phyloP scores from a whole-genome alignment of 2,329 filamentous ascomycete genomes.

The Cercospora beticola region DNA sequence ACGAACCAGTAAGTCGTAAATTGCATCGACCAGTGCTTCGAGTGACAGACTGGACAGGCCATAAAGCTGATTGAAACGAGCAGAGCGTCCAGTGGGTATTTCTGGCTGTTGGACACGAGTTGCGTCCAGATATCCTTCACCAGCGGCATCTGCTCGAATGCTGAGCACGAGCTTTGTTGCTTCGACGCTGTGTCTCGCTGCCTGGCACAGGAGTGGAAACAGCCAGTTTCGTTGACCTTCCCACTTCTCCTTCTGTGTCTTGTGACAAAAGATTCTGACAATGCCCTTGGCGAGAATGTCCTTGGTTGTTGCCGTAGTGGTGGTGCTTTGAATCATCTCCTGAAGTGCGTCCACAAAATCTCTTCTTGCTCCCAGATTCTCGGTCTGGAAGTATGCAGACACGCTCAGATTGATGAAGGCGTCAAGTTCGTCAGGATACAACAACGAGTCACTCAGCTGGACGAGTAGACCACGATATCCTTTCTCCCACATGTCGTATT shows the following conservation, averaged over 20 bases:
- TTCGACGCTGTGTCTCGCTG: constrained; percentile 25
- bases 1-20: constrained; percentile 21
- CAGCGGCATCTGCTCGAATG: constrained; percentile 26
- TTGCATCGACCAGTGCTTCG: constrained; percentile 20
- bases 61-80: constrained; percentile 15
- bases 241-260: constrained; percentile 30
- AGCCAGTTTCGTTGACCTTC: constrained; percentile 28
- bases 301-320: constrained; percentile 15
- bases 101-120: neutral
- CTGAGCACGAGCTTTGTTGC: constrained; percentile 24
- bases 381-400: constrained; percentile 26
- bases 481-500: constrained; percentile 25
- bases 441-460: constrained; percentile 23
- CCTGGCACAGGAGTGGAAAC: constrained; percentile 25
- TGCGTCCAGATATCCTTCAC: constrained; percentile 25
- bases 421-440: constrained; percentile 24
- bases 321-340: constrained; percentile 16
- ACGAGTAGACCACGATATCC: constrained; percentile 21
- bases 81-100: constrained; percentile 1
- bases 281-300: constrained; percentile 26
- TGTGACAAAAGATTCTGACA: constrained; percentile 26
- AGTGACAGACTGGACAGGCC: constrained; percentile 23
- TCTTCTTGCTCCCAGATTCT: constrained; percentile 16
- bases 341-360: constrained; percentile 25
- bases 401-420: constrained; percentile 25